Conservation (phyloP, 805 yeast genomes). For the Wickerhamiella qilinensis region DNA sequence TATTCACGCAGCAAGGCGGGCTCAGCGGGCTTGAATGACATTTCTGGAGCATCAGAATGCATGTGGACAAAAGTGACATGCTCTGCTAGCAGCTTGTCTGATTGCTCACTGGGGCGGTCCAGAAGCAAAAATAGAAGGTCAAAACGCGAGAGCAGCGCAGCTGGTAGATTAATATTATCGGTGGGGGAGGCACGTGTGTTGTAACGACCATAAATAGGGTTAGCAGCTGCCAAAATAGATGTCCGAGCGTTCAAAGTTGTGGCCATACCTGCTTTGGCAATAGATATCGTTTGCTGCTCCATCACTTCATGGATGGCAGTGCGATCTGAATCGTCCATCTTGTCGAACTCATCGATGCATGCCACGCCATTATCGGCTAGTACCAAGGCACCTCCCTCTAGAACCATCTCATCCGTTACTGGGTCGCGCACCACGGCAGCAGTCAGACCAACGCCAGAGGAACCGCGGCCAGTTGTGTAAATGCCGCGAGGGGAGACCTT, state of each 20-base stretch:
- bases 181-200: slow-evolving; percentile 81
- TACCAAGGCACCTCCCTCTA: slow-evolving; percentile 96
- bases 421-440: slow-evolving; percentile 99
- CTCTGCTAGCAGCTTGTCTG: slow-evolving; percentile 72
- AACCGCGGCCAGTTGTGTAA: slow-evolving; percentile 96
- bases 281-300: slow-evolving; percentile 98
- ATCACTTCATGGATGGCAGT: slow-evolving; percentile 98
- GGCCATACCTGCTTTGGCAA: slow-evolving; percentile 93
- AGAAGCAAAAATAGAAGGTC: slow-evolving; percentile 76
- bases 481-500: slow-evolving; percentile 94
- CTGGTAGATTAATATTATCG: slow-evolving; percentile 91
- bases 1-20: slow-evolving; percentile 72
- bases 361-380: slow-evolving; percentile 95
- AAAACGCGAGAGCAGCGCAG: slow-evolving; percentile 88
- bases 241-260: slow-evolving; percentile 93
- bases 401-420: slow-evolving; percentile 94
- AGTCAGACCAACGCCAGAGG: slow-evolving; percentile 96
- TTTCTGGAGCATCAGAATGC: slow-evolving; percentile 72
- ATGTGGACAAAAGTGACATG: slow-evolving; percentile 95
- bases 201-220: slow-evolving; percentile 89
- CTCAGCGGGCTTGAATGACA: slow-evolving; percentile 49
- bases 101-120: slow-evolving; percentile 66
- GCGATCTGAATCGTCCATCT: slow-evolving; percentile 93
- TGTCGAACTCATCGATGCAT: slow-evolving; percentile 97
- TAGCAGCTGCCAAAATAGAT: slow-evolving; percentile 95